Evolutionary conservation across 192 early-diverging fungal species (phyloP).

Genomic region (Chytriomyces sp.): DNA sequence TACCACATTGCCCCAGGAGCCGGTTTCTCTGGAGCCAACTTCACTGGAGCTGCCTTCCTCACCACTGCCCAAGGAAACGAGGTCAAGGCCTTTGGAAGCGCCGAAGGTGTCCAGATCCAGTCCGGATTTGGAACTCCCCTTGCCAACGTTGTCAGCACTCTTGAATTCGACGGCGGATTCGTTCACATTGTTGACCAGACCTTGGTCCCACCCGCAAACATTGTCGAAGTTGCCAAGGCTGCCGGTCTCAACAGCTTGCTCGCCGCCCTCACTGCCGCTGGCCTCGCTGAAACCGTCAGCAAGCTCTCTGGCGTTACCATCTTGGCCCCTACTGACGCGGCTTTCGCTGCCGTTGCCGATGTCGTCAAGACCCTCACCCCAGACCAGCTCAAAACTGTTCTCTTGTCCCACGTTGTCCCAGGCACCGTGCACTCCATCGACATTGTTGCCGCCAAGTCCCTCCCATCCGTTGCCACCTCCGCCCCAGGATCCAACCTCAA

Average conservation of each 20-base stretch:
- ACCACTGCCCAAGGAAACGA: constrained; percentile 24
- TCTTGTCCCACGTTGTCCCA: constrained; percentile 51
- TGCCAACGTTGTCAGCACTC: constrained; percentile 43
- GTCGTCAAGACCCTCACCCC: constrained; percentile 37
- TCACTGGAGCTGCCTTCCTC: constrained; percentile 14
- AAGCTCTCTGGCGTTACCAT: constrained; percentile 47
- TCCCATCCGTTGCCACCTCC: constrained; percentile 14
- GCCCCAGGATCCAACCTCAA: constrained; percentile 5
- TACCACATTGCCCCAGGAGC: constrained; percentile 33
- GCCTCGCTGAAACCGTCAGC: constrained; percentile 36
- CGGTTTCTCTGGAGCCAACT: constrained; percentile 5
- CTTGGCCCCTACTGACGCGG: constrained; percentile 53
- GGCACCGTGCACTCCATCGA: constrained; percentile 39
- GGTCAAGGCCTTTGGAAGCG: constrained; percentile 1
- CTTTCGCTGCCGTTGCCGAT: constrained; percentile 44
- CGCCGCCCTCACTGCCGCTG: constrained; percentile 23
- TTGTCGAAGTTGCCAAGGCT: constrained; percentile 27
- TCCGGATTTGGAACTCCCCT: constrained; percentile 11
- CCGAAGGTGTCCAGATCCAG: background rate
- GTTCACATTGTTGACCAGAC: constrained; percentile 55
- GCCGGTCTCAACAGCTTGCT: constrained; percentile 35
- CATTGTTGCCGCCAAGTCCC: constrained; percentile 34
- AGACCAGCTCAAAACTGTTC: constrained; percentile 35
- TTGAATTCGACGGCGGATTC: constrained; percentile 48
- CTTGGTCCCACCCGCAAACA: constrained; percentile 45